Evolutionary conservation across 2,329 filamentous ascomycete genomes (phyloP), one percentile per base, ranked within the genome.

Genomic region (Xylaria sp.): DNA sequence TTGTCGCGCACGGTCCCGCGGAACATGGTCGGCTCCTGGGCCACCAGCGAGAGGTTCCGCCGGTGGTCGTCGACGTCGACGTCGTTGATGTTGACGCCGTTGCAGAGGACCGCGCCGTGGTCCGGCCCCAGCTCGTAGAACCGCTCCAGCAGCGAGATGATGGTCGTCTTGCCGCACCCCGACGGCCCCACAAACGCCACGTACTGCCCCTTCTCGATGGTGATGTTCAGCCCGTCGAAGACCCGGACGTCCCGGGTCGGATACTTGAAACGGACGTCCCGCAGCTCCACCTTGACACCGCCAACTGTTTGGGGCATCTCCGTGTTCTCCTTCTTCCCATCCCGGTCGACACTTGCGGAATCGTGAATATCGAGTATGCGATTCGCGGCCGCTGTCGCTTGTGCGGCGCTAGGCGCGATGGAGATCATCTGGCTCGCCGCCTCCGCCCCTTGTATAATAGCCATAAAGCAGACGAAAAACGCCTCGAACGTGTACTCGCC

Each of bases 21-120:
- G 62, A 89, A 90, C 0, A 91, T 76, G 0, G 84, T 85, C 4
- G 88, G 80, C 66, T 91, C 88, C 68, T 91, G 88, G 1, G 86
- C 83, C 0, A 91, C 88, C 0, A 91, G 78, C 0, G 86, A 86
- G 13, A 91, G 75, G 18, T 81, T 71, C 49, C 78, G 77, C 38
- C 88, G 81, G 63, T 90, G 90, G 17, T 78, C 70, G 49, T 76
- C 77, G 0, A 87, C 75, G 44, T 85, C 81, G 45, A 89, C 68
- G 1, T 77, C 68, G 1, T 73, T 70, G 24, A 90, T 81, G 61
- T 85, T 77, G 48, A 75, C 74, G 3, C 78, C 82, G 64, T 89
- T 84, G 67, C 84, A 80, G 1, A 84, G 72, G 45, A 92, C 85
- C 2, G 74, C 71, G 7, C 89, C 89, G n/a, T 78, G 74, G 8